A percentile compares a stretch with the other conserved stretches of the same genome.
phyloP scores from a whole-genome alignment of 768 basidiomycete species.

The Coprinellus aureogranulatus region DNA sequence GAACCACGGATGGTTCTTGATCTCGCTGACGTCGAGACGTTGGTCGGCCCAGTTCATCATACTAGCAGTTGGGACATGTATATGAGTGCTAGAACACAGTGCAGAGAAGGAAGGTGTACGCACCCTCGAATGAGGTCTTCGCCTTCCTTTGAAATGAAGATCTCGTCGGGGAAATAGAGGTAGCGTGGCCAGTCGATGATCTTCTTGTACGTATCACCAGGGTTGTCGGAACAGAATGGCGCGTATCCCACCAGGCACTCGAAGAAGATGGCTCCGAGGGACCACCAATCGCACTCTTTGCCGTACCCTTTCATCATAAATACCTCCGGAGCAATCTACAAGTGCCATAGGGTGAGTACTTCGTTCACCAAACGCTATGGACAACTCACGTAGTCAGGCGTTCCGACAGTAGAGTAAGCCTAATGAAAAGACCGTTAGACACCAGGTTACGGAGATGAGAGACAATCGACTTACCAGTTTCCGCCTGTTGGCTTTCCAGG shows the following conservation, averaged over 20 bases:
- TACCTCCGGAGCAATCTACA: constrained; percentile 93
- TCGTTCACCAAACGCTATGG: background rate
- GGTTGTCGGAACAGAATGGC: constrained; percentile 96
- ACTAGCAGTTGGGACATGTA: constrained; percentile 34
- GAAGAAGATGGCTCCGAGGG: constrained; percentile 97
- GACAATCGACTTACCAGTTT: constrained; percentile 63
- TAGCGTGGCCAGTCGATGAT: constrained; percentile 95
- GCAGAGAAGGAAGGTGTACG: constrained; percentile 17
- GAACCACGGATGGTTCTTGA: constrained; percentile 93
- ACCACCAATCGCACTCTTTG: constrained; percentile 99
- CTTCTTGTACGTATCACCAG: constrained; percentile 97
- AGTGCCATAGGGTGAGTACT: constrained; percentile 27
- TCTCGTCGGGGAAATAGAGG: constrained; percentile 91
- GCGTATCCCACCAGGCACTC: constrained; percentile 98
- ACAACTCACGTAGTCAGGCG: constrained; percentile 56
- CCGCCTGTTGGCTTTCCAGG: constrained; percentile 98
- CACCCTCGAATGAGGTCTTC: constrained; percentile 87
- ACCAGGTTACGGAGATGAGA: background rate
- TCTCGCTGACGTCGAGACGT: constrained; percentile 76
- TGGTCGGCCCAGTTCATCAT: constrained; percentile 83
- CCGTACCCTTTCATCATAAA: constrained; percentile 97
- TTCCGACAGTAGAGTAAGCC: constrained; percentile 91
- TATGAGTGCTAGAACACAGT: background rate
- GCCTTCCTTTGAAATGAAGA: constrained; percentile 88
- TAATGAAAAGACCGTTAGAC: constrained; percentile 25